A percentile compares a stretch with the other conserved stretches of the same genome.
Conservation (phyloP, 2,329 filamentous ascomycete species). For the Trichoderma koningiopsis region DNA sequence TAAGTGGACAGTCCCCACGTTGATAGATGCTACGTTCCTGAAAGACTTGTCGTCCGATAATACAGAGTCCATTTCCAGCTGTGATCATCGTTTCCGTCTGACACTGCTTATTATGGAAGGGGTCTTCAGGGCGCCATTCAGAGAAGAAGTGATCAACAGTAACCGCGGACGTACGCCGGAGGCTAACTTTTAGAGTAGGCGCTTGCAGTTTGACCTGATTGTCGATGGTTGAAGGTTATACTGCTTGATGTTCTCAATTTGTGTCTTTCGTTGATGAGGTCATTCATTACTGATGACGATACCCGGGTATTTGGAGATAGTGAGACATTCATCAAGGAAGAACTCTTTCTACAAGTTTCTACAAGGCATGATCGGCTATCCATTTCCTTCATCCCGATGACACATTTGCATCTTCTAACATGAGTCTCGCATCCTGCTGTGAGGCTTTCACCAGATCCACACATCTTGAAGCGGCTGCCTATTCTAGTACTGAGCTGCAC, state of each 20-base stretch:
- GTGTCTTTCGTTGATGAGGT: neutral
- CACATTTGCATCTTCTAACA: neutral
- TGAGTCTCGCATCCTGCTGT: neutral
- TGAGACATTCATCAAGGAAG: neutral
- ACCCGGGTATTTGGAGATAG: neutral
- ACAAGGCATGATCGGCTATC: neutral
- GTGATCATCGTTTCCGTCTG: neutral
- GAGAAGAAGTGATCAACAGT: neutral
- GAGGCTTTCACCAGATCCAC: neutral
- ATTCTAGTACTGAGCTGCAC: neutral
- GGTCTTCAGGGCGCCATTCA: neutral
- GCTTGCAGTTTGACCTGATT: neutral
- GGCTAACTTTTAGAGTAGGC: neutral
- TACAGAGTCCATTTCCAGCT: neutral
- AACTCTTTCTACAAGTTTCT: neutral
- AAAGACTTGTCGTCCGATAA: neutral
- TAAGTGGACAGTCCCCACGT: neutral
- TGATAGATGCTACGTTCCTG: neutral
- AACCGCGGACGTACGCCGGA: neutral
- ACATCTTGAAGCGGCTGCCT: slow-evolving; percentile 7
- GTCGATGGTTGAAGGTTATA: neutral
- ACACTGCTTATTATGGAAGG: neutral
- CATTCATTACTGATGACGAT: neutral
- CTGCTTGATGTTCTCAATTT: too few relatives aligned
- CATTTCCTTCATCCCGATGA: neutral